Base-by-base conservation (phyloP, 805 yeast species). In the Candida dajiaensis region DNA sequence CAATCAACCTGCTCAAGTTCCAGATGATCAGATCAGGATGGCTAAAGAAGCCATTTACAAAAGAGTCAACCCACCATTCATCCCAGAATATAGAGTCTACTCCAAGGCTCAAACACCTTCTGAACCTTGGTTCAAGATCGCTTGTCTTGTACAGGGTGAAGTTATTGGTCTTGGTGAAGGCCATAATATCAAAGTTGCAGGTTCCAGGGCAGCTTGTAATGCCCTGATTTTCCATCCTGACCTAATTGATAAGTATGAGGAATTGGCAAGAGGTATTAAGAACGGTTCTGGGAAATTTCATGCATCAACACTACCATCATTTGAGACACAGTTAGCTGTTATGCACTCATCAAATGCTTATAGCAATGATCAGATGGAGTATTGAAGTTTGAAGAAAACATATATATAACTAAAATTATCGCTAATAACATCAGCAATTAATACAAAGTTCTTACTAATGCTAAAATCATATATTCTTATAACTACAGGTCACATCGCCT, bases 201-300 rank as follows among this genome's bases (percentile, higher is more conserved):
- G 95, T 1, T 63, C 78, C 18, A 68, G 80, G 44, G 96, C 97
- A 0, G 97, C 97, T 0, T 81, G 80, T 78, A 69, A 72, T 46
- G 95, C 90, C 0, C 67, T 90, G 35, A 63, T 67, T 15, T 78
- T 84, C 49, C 74, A 73, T 40, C 68, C 68, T 23, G 63, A 65
- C 0, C 44, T 72, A 22, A 64, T 83, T 37, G 82, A 78, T 39
- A 77, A 75, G 53, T 81, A 70, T 56, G 40, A 41, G 15, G 8
- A 2, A 6, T 12, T 42, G 33, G 42, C 42, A 38, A 18, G 31
- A 6, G 48, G 38, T 7, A 38, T 45, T n/a, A 41, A 38, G 23
- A 41, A 19, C 19, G 39, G 39, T 12, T 3, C 15, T 2, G 23
- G 6, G 10, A 12, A 15, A 20, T 13, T 19, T 12, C 39, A 25